phyloP scores from a whole-genome alignment of 2,329 filamentous ascomycete species.

The Thielaviopsis punctulata region DNA sequence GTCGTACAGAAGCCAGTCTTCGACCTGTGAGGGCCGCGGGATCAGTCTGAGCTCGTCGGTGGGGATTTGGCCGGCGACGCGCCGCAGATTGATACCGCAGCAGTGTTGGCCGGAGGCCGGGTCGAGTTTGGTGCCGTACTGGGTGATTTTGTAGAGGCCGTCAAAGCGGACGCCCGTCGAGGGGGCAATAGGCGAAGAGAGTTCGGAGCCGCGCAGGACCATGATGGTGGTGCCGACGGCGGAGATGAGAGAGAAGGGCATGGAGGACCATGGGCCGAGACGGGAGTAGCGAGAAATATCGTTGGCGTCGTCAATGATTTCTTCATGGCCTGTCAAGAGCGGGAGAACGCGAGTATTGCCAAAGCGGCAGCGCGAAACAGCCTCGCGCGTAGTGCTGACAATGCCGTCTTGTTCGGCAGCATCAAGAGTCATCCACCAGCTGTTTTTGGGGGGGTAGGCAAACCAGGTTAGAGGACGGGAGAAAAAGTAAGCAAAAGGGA shows the following conservation, averaged over 20 bases:
- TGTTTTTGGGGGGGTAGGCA: conserved; percentile 18
- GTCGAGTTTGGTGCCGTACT: conserved; percentile 29
- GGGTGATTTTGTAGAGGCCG: conserved; percentile 34
- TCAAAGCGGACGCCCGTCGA: conserved; percentile 37
- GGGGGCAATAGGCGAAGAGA: conserved; percentile 35
- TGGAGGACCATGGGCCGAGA: conserved; percentile 26
- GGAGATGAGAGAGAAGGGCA: conserved; percentile 31
- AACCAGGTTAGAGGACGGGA: conserved; percentile 1
- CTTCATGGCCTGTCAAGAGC: conserved; percentile 33
- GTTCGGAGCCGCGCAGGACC: conserved; percentile 32
- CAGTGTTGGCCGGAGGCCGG: conserved; percentile 23
- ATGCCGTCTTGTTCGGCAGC: conserved; percentile 40
- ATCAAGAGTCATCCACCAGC: conserved; percentile 41
- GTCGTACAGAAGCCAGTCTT: conserved; percentile 37
- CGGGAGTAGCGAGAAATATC: conserved; percentile 25
- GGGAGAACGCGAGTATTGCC: conserved; percentile 28
- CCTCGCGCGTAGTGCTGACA: conserved; percentile 26
- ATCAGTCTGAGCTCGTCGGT: conserved; percentile 27
- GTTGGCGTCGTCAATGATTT: conserved; percentile 19
- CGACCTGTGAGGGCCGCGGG: conserved; percentile 35
- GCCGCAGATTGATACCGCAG: conserved; percentile 30
- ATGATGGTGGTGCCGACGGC: conserved; percentile 32
- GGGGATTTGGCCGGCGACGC: conserved; percentile 24
- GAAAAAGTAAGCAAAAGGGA: neutral
- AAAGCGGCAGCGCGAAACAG: conserved; percentile 28